Percentiles rank a stretch among this genome's conserved stretches.
phyloP scores from a whole-genome alignment of 1,284 basidiomycete genomes.

The Ceratobasidium theobromae region DNA sequence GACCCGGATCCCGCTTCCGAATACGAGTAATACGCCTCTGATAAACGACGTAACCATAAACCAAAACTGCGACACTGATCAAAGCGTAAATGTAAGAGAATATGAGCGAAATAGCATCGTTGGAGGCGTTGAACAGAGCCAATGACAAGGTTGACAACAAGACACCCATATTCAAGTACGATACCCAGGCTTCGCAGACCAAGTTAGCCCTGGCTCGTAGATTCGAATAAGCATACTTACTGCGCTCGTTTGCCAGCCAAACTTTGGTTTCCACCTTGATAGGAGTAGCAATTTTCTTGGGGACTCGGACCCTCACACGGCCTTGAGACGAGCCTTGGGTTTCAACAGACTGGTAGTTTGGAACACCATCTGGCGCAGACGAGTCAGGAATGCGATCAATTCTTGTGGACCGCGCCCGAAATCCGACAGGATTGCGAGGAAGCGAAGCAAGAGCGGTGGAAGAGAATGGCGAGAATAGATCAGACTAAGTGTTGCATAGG shows the following conservation, averaged over 20 bases:
- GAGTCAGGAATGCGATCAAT: slow-evolving; percentile 37
- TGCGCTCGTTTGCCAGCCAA: slow-evolving; percentile 98
- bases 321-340: slow-evolving; percentile 42
- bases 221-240: slow-evolving; percentile 47
- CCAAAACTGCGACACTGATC: slow-evolving; percentile 70
- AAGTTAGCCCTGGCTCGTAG: background rate
- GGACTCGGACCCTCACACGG: slow-evolving; percentile 64
- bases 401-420: slow-evolving; percentile 63
- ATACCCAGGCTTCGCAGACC: slow-evolving; percentile 70
- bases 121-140: slow-evolving; percentile 85
- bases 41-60: slow-evolving; percentile 86
- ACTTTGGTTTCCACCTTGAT: slow-evolving; percentile 96
- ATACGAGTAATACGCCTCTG: slow-evolving; percentile 91
- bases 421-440: slow-evolving; percentile 51
- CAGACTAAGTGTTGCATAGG: slow-evolving; percentile 60
- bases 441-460: slow-evolving; percentile 64
- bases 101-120: slow-evolving; percentile 67
- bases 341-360: slow-evolving; percentile 48
- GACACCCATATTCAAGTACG: slow-evolving; percentile 86
- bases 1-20: slow-evolving; percentile 83
- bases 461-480: slow-evolving; percentile 68
- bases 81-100: slow-evolving; percentile 86
- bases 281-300: slow-evolving; percentile 86
- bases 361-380: slow-evolving; percentile 59
- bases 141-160: slow-evolving; percentile 84